These are phyloP conservation scores for Fusarium sp. DNA, from an alignment of 2,329 filamentous ascomycete species.

Conservation along the genomic window DNA sequence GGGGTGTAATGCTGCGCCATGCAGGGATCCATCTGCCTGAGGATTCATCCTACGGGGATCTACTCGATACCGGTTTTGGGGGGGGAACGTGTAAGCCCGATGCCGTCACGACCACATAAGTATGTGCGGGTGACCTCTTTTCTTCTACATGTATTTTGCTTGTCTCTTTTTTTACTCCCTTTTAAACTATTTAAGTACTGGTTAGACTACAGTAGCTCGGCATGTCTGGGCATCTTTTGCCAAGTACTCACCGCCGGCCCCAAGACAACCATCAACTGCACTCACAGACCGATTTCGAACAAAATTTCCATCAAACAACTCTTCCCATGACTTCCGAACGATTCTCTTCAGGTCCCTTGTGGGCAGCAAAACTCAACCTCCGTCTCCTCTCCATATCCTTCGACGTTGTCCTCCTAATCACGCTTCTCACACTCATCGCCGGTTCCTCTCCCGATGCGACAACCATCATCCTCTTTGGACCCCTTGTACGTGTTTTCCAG, in stretches of 20 bases:
- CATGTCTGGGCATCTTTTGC: not conserved
- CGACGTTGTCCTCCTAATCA: constrained; percentile 13
- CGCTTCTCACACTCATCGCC: constrained; percentile 4
- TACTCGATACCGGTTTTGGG: not conserved
- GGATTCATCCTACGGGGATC: not conserved
- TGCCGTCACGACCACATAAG: not conserved
- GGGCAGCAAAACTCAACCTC: constrained; percentile 23
- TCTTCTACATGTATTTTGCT: not conserved
- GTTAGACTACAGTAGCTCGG: not conserved
- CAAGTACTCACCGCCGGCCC: not conserved
- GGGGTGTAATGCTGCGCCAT: not conserved
- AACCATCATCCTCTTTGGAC: constrained; percentile 10
- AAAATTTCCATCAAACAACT: not conserved
- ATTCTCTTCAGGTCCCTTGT: not conserved
- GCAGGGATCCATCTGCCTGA: not conserved
- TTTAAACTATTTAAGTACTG: not conserved
- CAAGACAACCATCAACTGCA: constrained; percentile 3
- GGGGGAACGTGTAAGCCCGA: not conserved
- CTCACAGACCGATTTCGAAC: not conserved
- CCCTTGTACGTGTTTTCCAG: constrained; percentile 8
- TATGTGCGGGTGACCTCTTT: not conserved
- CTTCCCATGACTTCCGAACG: not conserved
- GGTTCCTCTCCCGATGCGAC: not conserved
- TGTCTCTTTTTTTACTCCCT: not conserved
- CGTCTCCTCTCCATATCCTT: constrained; percentile 28